Conservation (phyloP, 805 yeast genomes). For the Scheffersomyces amazonensis region DNA sequence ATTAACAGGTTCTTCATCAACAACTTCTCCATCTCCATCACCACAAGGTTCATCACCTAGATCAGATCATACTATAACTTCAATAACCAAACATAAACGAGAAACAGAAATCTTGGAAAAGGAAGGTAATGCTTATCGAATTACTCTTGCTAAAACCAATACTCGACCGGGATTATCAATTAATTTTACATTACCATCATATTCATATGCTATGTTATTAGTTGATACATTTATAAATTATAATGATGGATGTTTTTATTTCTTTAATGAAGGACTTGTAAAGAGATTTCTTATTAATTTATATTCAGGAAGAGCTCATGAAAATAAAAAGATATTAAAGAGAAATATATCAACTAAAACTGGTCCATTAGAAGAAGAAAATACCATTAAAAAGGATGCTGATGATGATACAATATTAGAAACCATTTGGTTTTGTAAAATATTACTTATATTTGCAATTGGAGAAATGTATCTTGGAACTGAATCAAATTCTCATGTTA, state of each 20-base stretch:
- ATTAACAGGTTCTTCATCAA: conserved; percentile 4
- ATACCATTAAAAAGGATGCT: conserved; percentile 39
- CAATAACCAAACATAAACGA: conserved; percentile 14
- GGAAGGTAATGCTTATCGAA: conserved; percentile 74
- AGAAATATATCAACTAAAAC: conserved; percentile 25
- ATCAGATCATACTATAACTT: conserved; percentile 1
- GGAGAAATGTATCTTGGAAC: conserved; percentile 85
- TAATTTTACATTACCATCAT: conserved; percentile 71
- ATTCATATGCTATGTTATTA: conserved; percentile 68
- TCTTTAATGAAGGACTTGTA: conserved; percentile 78
- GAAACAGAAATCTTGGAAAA: conserved; percentile 64
- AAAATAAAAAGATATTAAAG: conserved; percentile 35
- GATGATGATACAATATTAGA: conserved; percentile 61
- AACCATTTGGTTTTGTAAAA: conserved; percentile 79
- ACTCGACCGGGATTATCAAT: conserved; percentile 67
- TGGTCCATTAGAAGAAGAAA: conserved; percentile 32
- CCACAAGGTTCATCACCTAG: conserved; percentile 7
- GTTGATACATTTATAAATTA: conserved; percentile 76
- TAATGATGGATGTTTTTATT: conserved; percentile 82
- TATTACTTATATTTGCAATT: conserved; percentile 66
- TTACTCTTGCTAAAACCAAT: conserved; percentile 64
- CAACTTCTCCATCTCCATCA: conserved; percentile 7
- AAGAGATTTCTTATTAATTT: conserved; percentile 63
- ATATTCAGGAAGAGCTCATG: conserved; percentile 49
- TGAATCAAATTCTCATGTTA: conserved; percentile 53